A percentile compares a stretch with the other conserved stretches of the same genome.
These are phyloP conservation scores for Auriscalpium orientale DNA, from an alignment of 768 basidiomycete species.

Conservation along the genomic window DNA sequence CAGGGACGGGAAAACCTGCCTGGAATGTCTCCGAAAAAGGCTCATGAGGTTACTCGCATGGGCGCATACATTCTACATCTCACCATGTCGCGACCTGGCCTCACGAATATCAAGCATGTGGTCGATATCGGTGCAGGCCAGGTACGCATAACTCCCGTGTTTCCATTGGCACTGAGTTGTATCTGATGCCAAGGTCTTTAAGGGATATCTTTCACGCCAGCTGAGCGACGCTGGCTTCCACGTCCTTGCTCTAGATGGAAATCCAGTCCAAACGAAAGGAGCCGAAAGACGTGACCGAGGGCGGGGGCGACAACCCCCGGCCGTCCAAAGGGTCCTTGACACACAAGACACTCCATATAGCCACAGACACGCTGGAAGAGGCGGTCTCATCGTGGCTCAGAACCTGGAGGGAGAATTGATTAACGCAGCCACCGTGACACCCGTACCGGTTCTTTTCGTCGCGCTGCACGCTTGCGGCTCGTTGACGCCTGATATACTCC, in stretches of 20 bases:
- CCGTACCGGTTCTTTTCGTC: slow-evolving; percentile 48
- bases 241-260: slow-evolving; percentile 63
- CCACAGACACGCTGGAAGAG: slow-evolving; percentile 35
- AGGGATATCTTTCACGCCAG: slow-evolving; percentile 60
- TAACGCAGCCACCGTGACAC: not conserved
- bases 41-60: slow-evolving; percentile 66
- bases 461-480: slow-evolving; percentile 75
- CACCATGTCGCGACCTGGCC: slow-evolving; percentile 20
- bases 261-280: slow-evolving; percentile 50
- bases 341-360: slow-evolving; percentile 52
- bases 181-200: slow-evolving; percentile 1
- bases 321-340: slow-evolving; percentile 31
- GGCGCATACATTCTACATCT: slow-evolving; percentile 40
- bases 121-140: slow-evolving; percentile 76
- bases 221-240: slow-evolving; percentile 30
- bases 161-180: not conserved
- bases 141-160: slow-evolving; percentile 22
- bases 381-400: slow-evolving; percentile 48
- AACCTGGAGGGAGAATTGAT: slow-evolving; percentile 4
- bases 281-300: slow-evolving; percentile 38
- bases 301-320: slow-evolving; percentile 6
- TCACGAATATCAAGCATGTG: slow-evolving; percentile 29
- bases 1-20: not conserved
- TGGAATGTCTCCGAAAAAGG: slow-evolving; percentile 74
- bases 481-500: slow-evolving; percentile 58